These are phyloP conservation scores for Phytophthora parvispora DNA, from an alignment of 352 stramenopile species.

Conservation along the genomic window DNA sequence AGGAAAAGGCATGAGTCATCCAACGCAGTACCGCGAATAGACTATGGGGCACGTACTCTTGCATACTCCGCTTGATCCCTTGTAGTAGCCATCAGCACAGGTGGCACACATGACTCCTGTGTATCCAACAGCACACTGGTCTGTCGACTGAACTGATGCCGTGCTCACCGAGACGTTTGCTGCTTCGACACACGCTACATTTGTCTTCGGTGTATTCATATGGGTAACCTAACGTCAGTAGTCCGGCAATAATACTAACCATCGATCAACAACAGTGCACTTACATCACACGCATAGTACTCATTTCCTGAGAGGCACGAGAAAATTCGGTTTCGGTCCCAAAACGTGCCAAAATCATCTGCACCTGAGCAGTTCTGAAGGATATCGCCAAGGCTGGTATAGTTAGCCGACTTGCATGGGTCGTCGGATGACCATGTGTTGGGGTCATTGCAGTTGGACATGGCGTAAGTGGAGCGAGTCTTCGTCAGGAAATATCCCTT, in stretches of 20 bases:
- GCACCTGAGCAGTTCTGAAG: slow-evolving; percentile 57
- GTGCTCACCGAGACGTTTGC: slow-evolving; percentile 16
- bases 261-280: slow-evolving; percentile 1
- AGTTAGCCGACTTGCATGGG: slow-evolving; percentile 53
- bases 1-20: background rate
- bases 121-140: slow-evolving; percentile 65
- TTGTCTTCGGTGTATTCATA: slow-evolving; percentile 21
- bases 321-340: slow-evolving; percentile 69
- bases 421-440: slow-evolving; percentile 54
- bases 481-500: slow-evolving; percentile 62
- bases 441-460: slow-evolving; percentile 45
- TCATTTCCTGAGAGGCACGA: slow-evolving; percentile 66
- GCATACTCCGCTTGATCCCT: slow-evolving; percentile 66
- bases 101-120: slow-evolving; percentile 58
- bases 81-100: slow-evolving; percentile 61
- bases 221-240: background rate
- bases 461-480: slow-evolving; percentile 48
- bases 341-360: slow-evolving; percentile 56
- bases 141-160: slow-evolving; percentile 9
- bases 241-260: background rate
- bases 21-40: background rate
- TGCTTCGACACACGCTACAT: slow-evolving; percentile 36
- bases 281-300: slow-evolving; percentile 75
- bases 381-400: slow-evolving; percentile 36
- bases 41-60: slow-evolving; percentile 40